Conservation (phyloP, 495 filamentous ascomycete genomes). For the Rostrohypoxylon terebratum region DNA sequence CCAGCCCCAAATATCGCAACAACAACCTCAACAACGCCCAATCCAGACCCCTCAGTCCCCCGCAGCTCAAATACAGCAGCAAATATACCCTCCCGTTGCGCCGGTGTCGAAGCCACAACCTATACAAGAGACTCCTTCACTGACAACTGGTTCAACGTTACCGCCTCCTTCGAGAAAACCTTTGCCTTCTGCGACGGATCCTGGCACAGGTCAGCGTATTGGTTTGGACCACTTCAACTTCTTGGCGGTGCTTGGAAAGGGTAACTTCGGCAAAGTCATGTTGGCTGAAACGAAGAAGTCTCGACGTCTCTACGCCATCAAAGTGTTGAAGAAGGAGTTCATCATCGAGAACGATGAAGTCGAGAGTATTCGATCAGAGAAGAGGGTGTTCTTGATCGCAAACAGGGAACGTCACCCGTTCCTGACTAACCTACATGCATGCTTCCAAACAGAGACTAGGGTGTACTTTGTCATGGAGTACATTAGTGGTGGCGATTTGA, state of each 20-base stretch:
- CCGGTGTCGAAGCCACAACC: conserved; percentile 56
- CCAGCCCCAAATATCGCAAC: conserved; percentile 54
- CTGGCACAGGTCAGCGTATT: conserved; percentile 80
- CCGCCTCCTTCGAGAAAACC: conserved; percentile 61
- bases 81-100: conserved; percentile 39
- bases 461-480: conserved; percentile 99
- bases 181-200: conserved; percentile 68
- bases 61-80: conserved; percentile 49
- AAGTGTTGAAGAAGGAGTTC: conserved; percentile 99
- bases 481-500: conserved; percentile 97
- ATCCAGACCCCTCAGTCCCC: conserved; percentile 56
- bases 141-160: conserved; percentile 50
- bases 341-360: conserved; percentile 99
- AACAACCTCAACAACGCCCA: conserved; percentile 47
- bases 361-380: conserved; percentile 98
- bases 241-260: conserved; percentile 97
- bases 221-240: conserved; percentile 99
- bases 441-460: conserved; percentile 98
- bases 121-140: conserved; percentile 50
- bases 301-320: conserved; percentile 96
- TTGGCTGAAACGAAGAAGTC: conserved; percentile 94
- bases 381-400: conserved; percentile 94
- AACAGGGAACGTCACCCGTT: conserved; percentile 99
- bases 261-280: conserved; percentile 99
- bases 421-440: conserved; percentile 93